Evolutionary conservation across 495 filamentous ascomycete species (phyloP).

Genomic region (Penicillium macrosclerotiorum): DNA sequence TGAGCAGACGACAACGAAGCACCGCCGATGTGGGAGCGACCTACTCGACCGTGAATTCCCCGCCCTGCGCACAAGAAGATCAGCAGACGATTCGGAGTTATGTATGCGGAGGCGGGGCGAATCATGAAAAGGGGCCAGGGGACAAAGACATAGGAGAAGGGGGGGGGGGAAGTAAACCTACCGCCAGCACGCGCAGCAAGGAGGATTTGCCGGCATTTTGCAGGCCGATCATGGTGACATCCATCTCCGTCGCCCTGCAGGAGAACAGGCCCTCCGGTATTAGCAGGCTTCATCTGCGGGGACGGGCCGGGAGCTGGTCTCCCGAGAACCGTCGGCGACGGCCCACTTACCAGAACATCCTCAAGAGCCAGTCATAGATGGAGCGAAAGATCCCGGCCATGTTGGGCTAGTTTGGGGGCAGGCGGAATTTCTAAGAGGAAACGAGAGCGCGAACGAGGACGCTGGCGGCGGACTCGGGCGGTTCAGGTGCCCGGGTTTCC

Average conservation of each 20-base stretch:
- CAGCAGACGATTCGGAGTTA: slow-evolving; percentile 16
- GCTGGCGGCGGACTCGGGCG: background rate
- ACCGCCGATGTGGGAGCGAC: slow-evolving; percentile 35
- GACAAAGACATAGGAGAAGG: background rate
- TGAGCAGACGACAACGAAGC: slow-evolving; percentile 36
- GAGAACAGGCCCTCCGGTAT: slow-evolving; percentile 9
- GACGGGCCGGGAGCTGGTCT: slow-evolving; percentile 31
- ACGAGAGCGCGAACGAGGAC: background rate
- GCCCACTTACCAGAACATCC: slow-evolving; percentile 92
- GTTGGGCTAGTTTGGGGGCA: slow-evolving; percentile 18
- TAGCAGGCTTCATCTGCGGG: slow-evolving; percentile 30
- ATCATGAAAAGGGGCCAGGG: background rate
- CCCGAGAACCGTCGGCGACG: slow-evolving; percentile 23
- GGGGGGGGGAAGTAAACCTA: slow-evolving; percentile 49
- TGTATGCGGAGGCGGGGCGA: no score
- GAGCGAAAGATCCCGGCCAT: slow-evolving; percentile 88
- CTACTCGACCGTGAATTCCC: slow-evolving; percentile 99
- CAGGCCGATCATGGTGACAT: slow-evolving; percentile 98
- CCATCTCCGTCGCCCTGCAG: slow-evolving; percentile 94
- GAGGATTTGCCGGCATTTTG: slow-evolving; percentile 99
- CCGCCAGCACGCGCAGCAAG: slow-evolving; percentile 86
- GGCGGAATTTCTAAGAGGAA: slow-evolving; percentile 1
- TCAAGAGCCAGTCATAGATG: slow-evolving; percentile 97
- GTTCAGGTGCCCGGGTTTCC: no score
- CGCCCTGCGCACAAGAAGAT: slow-evolving; percentile 64